These are phyloP conservation scores for Triticum dicoccoides DNA, from an alignment of 176 grass and related monocot species.

Conservation along the genomic window DNA sequence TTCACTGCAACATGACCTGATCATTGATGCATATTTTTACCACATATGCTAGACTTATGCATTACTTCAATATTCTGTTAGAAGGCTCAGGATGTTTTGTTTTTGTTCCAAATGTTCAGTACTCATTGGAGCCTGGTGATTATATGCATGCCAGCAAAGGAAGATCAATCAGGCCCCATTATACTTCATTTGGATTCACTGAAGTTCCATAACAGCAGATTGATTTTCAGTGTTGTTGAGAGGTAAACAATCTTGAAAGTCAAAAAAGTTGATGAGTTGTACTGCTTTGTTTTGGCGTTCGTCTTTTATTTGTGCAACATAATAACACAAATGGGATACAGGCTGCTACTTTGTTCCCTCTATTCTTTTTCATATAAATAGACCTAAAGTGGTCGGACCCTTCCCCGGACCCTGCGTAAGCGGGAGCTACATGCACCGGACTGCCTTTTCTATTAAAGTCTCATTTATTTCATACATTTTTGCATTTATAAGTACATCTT, in stretches of 20 bases:
- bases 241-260: constrained; percentile 40
- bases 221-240: constrained; percentile 58
- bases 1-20: neutral
- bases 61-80: constrained; percentile 7
- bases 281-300: constrained; percentile 8
- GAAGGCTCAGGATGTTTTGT: neutral
- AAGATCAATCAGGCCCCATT: constrained; percentile 65
- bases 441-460: neutral
- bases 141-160: constrained; percentile 83
- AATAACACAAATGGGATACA: neutral
- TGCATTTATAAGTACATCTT: constrained; percentile 1
- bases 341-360: too few species aligned
- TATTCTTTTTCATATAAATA: too few species aligned
- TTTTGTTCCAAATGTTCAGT: constrained; percentile 44
- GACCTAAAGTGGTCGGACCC: too few species aligned
- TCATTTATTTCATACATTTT: neutral
- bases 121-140: constrained; percentile 92
- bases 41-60: constrained; percentile 4
- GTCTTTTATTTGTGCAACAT: neutral
- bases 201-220: constrained; percentile 68
- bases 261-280: neutral
- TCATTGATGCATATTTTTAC: constrained; percentile 6
- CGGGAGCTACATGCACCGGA: too few species aligned
- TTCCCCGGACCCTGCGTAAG: too few species aligned
- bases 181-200: constrained; percentile 99